Base-by-base conservation (phyloP, 176 grass and related monocot species). In the Cymbopogon citratus region DNA sequence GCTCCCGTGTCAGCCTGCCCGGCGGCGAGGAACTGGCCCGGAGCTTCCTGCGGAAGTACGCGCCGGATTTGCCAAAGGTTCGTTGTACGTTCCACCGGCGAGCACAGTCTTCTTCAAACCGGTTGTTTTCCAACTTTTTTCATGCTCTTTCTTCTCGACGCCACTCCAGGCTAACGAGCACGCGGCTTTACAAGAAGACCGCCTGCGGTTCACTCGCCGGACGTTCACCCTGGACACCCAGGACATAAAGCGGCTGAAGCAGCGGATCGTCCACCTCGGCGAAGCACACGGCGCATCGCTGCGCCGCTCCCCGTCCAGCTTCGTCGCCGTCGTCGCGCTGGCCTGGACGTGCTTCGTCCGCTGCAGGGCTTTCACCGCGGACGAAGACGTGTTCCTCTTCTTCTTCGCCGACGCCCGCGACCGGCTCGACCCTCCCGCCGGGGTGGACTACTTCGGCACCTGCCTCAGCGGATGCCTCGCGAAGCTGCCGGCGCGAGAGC, bases 401-500 rank as follows among this genome's bases (percentile, higher is more conserved):
- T 81, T 93, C 67, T 5, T 72, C 13, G 84, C 87, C 3, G 91
- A 93, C 75, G 4, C 3, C 54, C 83, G 86, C 3, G 21, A 5
- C 19, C 87, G 82, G 9, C 90, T 92, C 73, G 40, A 81, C 38
- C 90, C 83, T 2, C 75, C 84, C 2, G 62, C 61, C 19, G 75
- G n/a, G 25, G 35, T 31, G 4, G 74, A 44, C 0, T 89, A 86
- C 76, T 44, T 44, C 39, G 87, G 87, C 3, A 18, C 73, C 13
- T 92, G 83, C 62, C 29, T 92, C 36, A 8, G 13, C 5, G 16
- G 1, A 5, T 92, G 83, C 67, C 0, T 46, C 12, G 9, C 36
- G 1, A 60, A 7, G 7, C n/a, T 82, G 19, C 67, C 23, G 1
- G 80, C 75, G 18, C 41, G 61, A 4, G 84, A 86, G 15, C 76